These are phyloP conservation scores for Chrysanthemum lavandulifolium DNA, from an alignment of 129 eudicot species.

Conservation along the genomic window DNA sequence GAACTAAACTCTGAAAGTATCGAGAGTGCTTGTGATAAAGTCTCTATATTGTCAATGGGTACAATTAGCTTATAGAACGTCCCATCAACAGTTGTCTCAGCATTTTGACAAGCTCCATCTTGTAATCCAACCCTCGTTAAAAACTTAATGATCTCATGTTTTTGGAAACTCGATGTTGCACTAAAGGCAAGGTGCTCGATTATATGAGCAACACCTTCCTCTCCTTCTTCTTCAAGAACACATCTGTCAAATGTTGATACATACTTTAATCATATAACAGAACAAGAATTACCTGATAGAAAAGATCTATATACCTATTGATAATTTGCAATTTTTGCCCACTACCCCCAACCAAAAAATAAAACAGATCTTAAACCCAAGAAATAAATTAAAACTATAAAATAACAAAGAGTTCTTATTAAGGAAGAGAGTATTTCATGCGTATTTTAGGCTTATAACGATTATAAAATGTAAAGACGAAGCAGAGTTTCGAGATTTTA, in stretches of 20 bases:
- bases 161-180: not conserved
- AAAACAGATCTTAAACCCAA: too few relatives aligned
- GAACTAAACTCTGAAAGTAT: constrained; percentile 2
- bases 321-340: not conserved
- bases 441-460: too few relatives aligned
- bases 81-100: not conserved
- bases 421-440: too few relatives aligned
- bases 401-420: too few relatives aligned
- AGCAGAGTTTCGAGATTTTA: too few relatives aligned
- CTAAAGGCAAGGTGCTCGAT: not conserved
- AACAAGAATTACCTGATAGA: not conserved
- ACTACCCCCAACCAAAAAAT: too few relatives aligned
- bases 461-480: too few relatives aligned
- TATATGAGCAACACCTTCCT: not conserved
- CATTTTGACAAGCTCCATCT: not conserved
- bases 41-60: not conserved
- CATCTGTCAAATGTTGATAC: not conserved
- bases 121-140: not conserved
- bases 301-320: not conserved
- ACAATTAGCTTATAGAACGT: not conserved
- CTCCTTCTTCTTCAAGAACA: not conserved
- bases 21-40: not conserved
- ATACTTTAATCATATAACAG: not conserved
- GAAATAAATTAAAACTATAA: too few relatives aligned
- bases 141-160: not conserved